These are phyloP conservation scores for Mitragyna speciosa DNA, from an alignment of 257 asterid genomes.

Conservation along the genomic window DNA sequence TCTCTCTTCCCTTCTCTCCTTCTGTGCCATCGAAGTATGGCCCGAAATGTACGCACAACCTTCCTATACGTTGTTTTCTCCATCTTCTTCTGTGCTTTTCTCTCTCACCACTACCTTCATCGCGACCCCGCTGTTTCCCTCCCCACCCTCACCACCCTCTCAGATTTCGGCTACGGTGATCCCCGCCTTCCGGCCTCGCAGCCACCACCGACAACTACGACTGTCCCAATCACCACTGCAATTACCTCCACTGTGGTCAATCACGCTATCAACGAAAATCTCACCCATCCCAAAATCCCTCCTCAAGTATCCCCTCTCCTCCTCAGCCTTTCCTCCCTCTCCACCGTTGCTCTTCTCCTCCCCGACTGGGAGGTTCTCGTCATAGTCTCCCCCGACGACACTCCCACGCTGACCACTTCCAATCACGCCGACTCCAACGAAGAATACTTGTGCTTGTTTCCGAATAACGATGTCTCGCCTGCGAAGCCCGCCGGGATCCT, in stretches of 20 bases:
- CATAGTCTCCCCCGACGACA: slow-evolving; percentile 38
- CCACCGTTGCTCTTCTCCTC: slow-evolving; percentile 56
- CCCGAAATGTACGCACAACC: slow-evolving; percentile 47
- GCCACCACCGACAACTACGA: slow-evolving; percentile 8
- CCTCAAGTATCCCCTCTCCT: background rate
- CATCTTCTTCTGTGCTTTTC: slow-evolving; percentile 45
- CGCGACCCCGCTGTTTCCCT: slow-evolving; percentile 20
- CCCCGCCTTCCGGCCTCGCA: slow-evolving; percentile 15
- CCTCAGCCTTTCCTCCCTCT: background rate
- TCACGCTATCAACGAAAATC: slow-evolving; percentile 28
- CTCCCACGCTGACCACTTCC: slow-evolving; percentile 1
- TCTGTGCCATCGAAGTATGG: slow-evolving; percentile 34
- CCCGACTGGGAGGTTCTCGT: slow-evolving; percentile 85
- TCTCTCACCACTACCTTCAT: slow-evolving; percentile 57
- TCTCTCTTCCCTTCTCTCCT: background rate
- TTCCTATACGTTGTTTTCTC: slow-evolving; percentile 46
- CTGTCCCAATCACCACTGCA: slow-evolving; percentile 2
- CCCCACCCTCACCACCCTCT: slow-evolving; percentile 10
- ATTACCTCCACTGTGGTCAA: slow-evolving; percentile 21
- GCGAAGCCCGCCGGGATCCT: slow-evolving; percentile 50
- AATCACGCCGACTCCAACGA: background rate
- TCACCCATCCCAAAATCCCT: slow-evolving; percentile 11
- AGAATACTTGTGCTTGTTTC: slow-evolving; percentile 42
- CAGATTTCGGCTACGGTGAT: background rate
- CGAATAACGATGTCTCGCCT: slow-evolving; percentile 32